Base-by-base conservation (phyloP, 2,329 filamentous ascomycete species). In the Zymoseptoria passerinii region DNA sequence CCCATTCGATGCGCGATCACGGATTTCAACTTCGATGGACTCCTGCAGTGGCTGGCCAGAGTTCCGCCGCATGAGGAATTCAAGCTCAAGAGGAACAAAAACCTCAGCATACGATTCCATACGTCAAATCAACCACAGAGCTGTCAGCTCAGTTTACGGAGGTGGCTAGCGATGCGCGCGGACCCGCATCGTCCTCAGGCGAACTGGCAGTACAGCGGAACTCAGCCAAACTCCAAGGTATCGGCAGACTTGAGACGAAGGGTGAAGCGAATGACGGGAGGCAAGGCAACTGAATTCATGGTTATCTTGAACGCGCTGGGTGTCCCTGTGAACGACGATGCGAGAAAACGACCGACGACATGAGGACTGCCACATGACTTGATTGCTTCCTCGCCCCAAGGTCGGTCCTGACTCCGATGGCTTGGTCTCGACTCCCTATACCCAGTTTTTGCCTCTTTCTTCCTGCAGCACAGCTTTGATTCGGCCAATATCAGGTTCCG, bases 11-110 rank as follows among this genome's bases (percentile, higher is more conserved):
- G 66, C 58, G 61, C 61, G 23, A 60, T 71, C 56, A 70, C 68
- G 23, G 68, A 71, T 59, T 70, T 71, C 62, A 65, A 68, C 58
- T 71, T 71, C 59, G 63, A 64, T 49, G 65, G 66, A 13, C 53
- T 71, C 51, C 64, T 70, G 52, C 59, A 60, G 8, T 71, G 67
- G 67, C 63, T 70, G 52, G 48, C 54, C 13, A 65, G 68, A 27
- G 66, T 71, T 29, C 68, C 68, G 19, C 65, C 67, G 8, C 53
- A 66, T 35, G 61, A 69, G 50, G 61, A 69, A 40, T 58, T 56
- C 53, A 66, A 66, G 49, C 60, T 71, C 28, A 58, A 57, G 50
- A 71, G 69, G 61, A 70, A 71, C 53, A 53, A 61, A 3, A 53
- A 64, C 44, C 65, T 71, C 20, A 54, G 29, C n/a, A 67, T 71